Conservation (phyloP, 1,284 basidiomycete genomes). For the Coniophora puteana region DNA sequence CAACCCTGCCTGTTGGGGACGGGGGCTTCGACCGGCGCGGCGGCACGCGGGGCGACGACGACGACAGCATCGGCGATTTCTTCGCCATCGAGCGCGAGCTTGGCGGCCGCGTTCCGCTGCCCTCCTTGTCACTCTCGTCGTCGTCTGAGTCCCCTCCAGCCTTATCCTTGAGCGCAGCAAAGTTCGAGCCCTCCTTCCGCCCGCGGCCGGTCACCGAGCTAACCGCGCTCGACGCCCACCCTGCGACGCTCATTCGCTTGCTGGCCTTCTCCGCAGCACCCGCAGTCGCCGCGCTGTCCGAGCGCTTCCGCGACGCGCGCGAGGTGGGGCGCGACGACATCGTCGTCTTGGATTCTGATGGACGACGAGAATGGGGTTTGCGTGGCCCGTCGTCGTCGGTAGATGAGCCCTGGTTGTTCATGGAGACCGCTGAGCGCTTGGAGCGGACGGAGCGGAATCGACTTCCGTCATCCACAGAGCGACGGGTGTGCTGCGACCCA, state of each 20-base stretch:
- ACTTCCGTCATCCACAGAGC: slow-evolving; percentile 11
- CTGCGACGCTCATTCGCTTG: slow-evolving; percentile 46
- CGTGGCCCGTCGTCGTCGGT: slow-evolving; percentile 34
- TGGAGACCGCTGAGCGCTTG: slow-evolving; percentile 22
- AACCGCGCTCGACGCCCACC: slow-evolving; percentile 63
- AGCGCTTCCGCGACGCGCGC: slow-evolving; percentile 52
- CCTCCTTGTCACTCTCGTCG: slow-evolving; percentile 17
- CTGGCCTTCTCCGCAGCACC: slow-evolving; percentile 17
- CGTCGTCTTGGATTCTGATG: slow-evolving; percentile 40
- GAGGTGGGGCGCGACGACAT: slow-evolving; percentile 48
- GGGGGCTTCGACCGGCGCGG: slow-evolving; percentile 45
- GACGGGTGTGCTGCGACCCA: slow-evolving; percentile 11
- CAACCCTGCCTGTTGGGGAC: slow-evolving; percentile 43
- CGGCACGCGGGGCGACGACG: slow-evolving; percentile 36
- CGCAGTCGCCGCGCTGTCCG: slow-evolving; percentile 47
- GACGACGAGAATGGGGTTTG: slow-evolving; percentile 24
- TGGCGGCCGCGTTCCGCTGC: slow-evolving; percentile 22
- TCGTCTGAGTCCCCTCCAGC: slow-evolving; percentile 28
- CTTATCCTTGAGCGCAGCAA: slow-evolving; percentile 51
- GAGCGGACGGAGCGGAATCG: slow-evolving; percentile 18
- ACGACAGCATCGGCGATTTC: slow-evolving; percentile 30
- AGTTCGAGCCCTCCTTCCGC: slow-evolving; percentile 64
- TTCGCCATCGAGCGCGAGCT: slow-evolving; percentile 25
- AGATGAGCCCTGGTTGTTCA: no score
- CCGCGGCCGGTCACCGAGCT: slow-evolving; percentile 53